phyloP scores from a whole-genome alignment of 2,329 filamentous ascomycete genomes.

The Coniella lustricola region DNA sequence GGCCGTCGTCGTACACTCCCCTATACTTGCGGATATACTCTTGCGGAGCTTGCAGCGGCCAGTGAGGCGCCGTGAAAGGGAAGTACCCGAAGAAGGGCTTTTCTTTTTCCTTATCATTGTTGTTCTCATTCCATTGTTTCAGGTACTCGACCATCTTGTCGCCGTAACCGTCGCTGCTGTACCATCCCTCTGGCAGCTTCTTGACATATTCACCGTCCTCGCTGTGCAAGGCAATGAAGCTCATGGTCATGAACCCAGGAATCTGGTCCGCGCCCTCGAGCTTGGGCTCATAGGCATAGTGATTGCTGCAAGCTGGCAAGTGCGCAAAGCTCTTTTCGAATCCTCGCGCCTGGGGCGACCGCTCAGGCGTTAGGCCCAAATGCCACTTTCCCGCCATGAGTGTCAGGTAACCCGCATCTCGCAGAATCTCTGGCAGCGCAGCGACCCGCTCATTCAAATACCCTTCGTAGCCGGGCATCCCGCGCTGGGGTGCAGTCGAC shows the following conservation, averaged over 20 bases:
- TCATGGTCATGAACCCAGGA: conserved; percentile 32
- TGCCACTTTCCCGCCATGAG: conserved; percentile 28
- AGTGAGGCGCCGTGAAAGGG: conserved; percentile 57
- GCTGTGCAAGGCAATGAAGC: conserved; percentile 31
- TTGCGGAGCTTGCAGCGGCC: conserved; percentile 53
- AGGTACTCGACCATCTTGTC: conserved; percentile 46
- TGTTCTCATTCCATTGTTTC: conserved; percentile 34
- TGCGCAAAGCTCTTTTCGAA: conserved; percentile 55
- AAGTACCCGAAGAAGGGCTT: conserved; percentile 53
- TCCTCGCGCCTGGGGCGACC: conserved; percentile 47
- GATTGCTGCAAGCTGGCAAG: conserved; percentile 52
- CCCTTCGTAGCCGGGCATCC: conserved; percentile 25
- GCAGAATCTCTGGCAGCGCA: conserved; percentile 23
- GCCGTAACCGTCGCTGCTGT: conserved; percentile 46
- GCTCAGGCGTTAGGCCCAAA: conserved; percentile 47
- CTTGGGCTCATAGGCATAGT: conserved; percentile 44
- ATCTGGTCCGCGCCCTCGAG: conserved; percentile 31
- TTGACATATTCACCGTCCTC: conserved; percentile 32
- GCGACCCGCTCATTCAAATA: conserved; percentile 26
- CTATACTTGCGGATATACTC: conserved; percentile 50
- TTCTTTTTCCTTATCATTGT: conserved; percentile 19
- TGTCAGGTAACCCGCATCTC: conserved; percentile 26
- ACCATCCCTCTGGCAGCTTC: conserved; percentile 43
- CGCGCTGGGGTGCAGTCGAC: conserved; percentile 14
- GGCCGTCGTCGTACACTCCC: conserved; percentile 54